A percentile compares a stretch with the other conserved stretches of the same genome.
Evolutionary conservation across 306 rosid species (phyloP).

Genomic region (Ceratonia siliqua): DNA sequence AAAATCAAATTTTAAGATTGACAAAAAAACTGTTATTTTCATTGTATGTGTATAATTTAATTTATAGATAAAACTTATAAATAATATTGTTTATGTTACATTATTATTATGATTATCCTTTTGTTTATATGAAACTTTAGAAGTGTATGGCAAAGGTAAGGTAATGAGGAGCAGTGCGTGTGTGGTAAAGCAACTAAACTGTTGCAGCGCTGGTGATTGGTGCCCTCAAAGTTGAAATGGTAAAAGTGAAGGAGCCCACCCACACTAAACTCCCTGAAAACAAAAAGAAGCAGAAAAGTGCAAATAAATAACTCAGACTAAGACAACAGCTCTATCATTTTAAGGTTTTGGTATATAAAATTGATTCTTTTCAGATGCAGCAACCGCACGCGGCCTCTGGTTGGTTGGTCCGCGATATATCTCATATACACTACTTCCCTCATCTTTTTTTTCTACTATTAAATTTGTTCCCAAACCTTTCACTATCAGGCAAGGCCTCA

Average conservation of each 20-base stretch:
- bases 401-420: constrained; percentile 60
- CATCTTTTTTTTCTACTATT: neutral
- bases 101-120: too few relatives aligned
- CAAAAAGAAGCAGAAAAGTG: constrained; percentile 20
- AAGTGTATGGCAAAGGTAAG: neutral
- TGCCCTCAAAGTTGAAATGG: neutral
- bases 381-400: too few relatives aligned
- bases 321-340: constrained; percentile 20
- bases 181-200: too few relatives aligned
- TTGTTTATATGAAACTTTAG: too few relatives aligned
- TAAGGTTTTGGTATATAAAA: constrained; percentile 36
- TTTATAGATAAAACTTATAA: too few relatives aligned
- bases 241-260: neutral
- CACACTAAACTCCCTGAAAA: neutral
- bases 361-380: constrained; percentile 8
- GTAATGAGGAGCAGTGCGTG: neutral
- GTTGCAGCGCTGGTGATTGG: neutral
- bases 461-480: constrained; percentile 10
- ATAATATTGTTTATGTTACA: too few relatives aligned
- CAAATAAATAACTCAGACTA: constrained; percentile 40
- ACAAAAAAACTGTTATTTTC: too few relatives aligned
- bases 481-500: too few relatives aligned
- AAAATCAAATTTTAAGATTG: too few relatives aligned
- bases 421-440: neutral
- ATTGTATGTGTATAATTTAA: too few relatives aligned